These are phyloP conservation scores for Bryum argenteum DNA, from an alignment of 225 moss, liverwort and hornwort species.

Conservation along the genomic window DNA sequence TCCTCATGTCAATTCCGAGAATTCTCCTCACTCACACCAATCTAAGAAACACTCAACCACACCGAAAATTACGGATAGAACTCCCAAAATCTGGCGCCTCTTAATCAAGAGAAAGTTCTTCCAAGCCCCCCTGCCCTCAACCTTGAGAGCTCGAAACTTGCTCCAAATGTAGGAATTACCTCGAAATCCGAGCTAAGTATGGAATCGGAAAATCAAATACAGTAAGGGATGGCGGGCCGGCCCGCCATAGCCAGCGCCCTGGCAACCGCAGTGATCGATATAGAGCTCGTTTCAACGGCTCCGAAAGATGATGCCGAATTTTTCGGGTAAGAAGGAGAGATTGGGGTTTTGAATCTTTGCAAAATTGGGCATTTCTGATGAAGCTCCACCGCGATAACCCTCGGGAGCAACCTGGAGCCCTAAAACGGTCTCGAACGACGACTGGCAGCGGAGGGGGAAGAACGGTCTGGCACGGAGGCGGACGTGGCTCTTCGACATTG, in stretches of 20 bases:
- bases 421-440: slow-evolving; percentile 26
- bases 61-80: slow-evolving; percentile 7
- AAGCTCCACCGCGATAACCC: not conserved
- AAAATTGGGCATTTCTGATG: not conserved
- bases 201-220: not conserved
- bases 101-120: not conserved
- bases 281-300: not conserved
- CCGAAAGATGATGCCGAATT: not conserved
- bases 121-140: not conserved
- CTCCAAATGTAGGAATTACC: slow-evolving; percentile 15
- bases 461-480: slow-evolving; percentile 20
- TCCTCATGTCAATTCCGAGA: slow-evolving; percentile 1
- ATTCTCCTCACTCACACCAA: not conserved
- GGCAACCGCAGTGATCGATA: not conserved
- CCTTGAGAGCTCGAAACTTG: not conserved
- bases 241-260: not conserved
- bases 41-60: not conserved
- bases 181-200: slow-evolving; percentile 17
- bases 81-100: not conserved
- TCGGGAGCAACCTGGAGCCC: slow-evolving; percentile 10
- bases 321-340: not conserved
- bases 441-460: slow-evolving; percentile 27
- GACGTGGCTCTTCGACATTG: not conserved
- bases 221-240: not conserved
- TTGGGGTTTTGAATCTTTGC: not conserved